Percentiles rank a stretch among this genome's conserved stretches.
Evolutionary conservation across 805 yeast species (phyloP).

Genomic region (Metschnikowia gruessii): DNA sequence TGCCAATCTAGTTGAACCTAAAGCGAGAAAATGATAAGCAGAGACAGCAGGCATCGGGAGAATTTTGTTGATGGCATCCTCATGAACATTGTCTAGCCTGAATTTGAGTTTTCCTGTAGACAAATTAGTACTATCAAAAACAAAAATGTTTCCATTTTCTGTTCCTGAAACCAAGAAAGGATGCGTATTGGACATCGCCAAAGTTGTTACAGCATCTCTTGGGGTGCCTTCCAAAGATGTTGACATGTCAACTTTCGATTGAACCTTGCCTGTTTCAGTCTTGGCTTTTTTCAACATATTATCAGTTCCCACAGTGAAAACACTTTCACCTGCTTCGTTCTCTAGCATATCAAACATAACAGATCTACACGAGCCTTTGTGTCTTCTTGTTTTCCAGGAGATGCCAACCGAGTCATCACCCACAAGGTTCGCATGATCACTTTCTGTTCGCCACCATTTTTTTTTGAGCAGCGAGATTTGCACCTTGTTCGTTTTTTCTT

Average conservation of each 20-base stretch:
- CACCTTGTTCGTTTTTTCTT: slow-evolving; percentile 24
- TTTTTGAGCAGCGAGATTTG: slow-evolving; percentile 31
- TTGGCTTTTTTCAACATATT: slow-evolving; percentile 71
- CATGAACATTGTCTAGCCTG: slow-evolving; percentile 57
- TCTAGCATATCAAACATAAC: slow-evolving; percentile 58
- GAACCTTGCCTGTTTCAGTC: slow-evolving; percentile 71
- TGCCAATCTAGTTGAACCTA: slow-evolving; percentile 79
- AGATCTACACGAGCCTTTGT: slow-evolving; percentile 82
- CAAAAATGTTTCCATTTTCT: slow-evolving; percentile 67
- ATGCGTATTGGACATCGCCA: slow-evolving; percentile 46
- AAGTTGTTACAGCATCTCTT: slow-evolving; percentile 40
- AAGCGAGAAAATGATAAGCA: slow-evolving; percentile 71
- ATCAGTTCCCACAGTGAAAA: slow-evolving; percentile 79
- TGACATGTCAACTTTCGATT: slow-evolving; percentile 44
- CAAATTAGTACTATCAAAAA: slow-evolving; percentile 58
- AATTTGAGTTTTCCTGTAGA: slow-evolving; percentile 40
- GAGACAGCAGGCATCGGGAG: slow-evolving; percentile 66
- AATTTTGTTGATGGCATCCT: slow-evolving; percentile 76
- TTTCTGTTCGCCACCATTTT: slow-evolving; percentile 47
- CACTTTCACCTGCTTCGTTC: slow-evolving; percentile 42
- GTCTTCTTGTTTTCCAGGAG: slow-evolving; percentile 86
- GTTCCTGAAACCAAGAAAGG: slow-evolving; percentile 56
- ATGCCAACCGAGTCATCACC: slow-evolving; percentile 32
- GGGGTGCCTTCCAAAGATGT: slow-evolving; percentile 19
- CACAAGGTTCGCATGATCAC: slow-evolving; percentile 24